A percentile compares a stretch with the other conserved stretches of the same genome.
Evolutionary conservation across 345 rosid genomes (phyloP).

Genomic region (Eucalyptus globulus): DNA sequence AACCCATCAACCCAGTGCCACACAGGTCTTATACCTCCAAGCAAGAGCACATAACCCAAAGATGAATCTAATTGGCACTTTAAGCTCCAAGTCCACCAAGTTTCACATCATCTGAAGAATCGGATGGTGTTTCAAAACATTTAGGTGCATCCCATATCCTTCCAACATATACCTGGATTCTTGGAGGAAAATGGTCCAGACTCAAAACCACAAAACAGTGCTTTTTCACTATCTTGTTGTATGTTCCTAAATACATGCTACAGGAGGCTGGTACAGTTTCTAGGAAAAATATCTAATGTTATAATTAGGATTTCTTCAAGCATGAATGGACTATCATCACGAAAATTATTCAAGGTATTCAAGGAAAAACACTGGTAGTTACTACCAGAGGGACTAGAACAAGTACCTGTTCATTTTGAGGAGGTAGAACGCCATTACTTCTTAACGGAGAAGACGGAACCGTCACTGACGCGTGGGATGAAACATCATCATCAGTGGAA

Average conservation of each 20-base stretch:
- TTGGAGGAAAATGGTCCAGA: background rate
- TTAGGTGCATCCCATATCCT: background rate
- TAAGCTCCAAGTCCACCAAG: background rate
- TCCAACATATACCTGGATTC: background rate
- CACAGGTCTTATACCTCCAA: background rate
- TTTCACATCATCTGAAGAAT: background rate
- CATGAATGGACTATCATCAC: background rate
- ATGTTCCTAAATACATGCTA: background rate
- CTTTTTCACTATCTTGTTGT: background rate
- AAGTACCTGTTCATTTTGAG: conserved; percentile 37
- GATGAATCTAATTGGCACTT: background rate
- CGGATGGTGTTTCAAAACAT: background rate
- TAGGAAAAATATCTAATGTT: background rate
- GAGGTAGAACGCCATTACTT: conserved; percentile 31
- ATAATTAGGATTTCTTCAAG: background rate
- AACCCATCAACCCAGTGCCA: background rate
- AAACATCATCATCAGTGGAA: conserved; percentile 66
- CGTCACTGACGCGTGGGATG: conserved; percentile 66
- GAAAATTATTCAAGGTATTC: background rate
- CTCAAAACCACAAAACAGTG: background rate
- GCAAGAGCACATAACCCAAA: background rate
- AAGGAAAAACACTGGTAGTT: background rate
- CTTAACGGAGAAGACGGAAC: conserved; percentile 33
- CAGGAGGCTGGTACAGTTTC: background rate
- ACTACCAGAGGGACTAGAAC: background rate